Evolutionary conservation across 2,329 filamentous ascomycete genomes (phyloP), one percentile per base, ranked within the genome.

Genomic region (Colletotrichum nymphaeae): DNA sequence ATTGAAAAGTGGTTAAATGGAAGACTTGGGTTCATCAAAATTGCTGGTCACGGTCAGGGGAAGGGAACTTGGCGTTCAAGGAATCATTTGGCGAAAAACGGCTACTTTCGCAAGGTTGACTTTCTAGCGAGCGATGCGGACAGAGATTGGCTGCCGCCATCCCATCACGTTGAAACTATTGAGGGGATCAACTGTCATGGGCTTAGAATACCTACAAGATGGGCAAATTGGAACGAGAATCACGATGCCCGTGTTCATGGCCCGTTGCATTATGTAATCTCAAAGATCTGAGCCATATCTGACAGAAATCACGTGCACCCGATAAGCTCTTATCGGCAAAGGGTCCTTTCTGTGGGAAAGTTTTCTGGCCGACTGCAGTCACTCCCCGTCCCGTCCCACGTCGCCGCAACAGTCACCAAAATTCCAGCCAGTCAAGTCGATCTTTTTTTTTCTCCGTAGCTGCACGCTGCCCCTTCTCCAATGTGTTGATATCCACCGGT

Each of bases 401-500:
- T 22, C 24, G 56, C 42, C 57, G 56, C 57, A 37, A 53, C 58
- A 37, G 14, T 30, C 32, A 69, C 62, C 37, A 35, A 42, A 42
- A 62, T 70, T 42, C 16, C 49, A 71, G 46, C 69, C 69, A 56
- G 46, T 53, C 24, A 56, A 53, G 52, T 28, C 37, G 12, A 1
- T 28, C 53, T 37, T 14, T 30, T 64, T 49, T 19, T 42, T 42
- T 19, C 16, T 42, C 16, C 37, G 28, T 35, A 55, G 42, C 42
- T 22, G 42, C 42, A 49, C 19, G 42, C 30, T n/a, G 28, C 19
- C 22, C 22, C 56, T 64, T 69, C 62, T 63, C 60, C 55, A 26
- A 73, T 65, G 70, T 73, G 42, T 70, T 73, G 67, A 73, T 73
- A 73, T 73, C 70, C 70, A 73, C 70, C 65, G 32, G n/a, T 35